phyloP scores from a whole-genome alignment of 2,329 filamentous ascomycete species.

The Myrmaecium sp. region DNA sequence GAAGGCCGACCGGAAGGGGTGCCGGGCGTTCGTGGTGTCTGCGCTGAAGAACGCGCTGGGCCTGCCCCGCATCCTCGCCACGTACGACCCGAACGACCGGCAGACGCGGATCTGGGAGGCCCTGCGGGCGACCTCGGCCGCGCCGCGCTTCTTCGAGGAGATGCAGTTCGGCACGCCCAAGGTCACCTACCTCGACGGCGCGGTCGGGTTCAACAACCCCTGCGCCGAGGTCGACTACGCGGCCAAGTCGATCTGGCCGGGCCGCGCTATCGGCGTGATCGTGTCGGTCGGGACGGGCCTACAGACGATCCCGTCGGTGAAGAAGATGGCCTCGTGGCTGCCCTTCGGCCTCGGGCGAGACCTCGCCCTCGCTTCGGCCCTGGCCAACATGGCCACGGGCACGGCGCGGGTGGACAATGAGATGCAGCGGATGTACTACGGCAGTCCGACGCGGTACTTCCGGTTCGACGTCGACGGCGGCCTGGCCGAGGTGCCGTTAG shows the following conservation, averaged over 20 bases:
- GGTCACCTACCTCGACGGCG: slow-evolving; percentile 8
- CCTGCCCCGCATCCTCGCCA: slow-evolving; percentile 18
- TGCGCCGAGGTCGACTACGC: slow-evolving; percentile 7
- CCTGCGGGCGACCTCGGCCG: slow-evolving; percentile 15
- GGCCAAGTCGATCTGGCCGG: slow-evolving; percentile 7
- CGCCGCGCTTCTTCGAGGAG: slow-evolving; percentile 13
- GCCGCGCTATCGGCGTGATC: slow-evolving; percentile 16
- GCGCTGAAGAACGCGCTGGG: slow-evolving; percentile 22
- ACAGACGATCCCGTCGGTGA: slow-evolving; percentile 21
- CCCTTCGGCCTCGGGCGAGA: slow-evolving; percentile 23
- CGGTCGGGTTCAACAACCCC: slow-evolving; percentile 9
- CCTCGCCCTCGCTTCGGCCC: slow-evolving; percentile 18
- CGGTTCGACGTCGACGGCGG: slow-evolving; percentile 24
- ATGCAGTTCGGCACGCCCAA: slow-evolving; percentile 12
- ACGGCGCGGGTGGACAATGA: slow-evolving; percentile 23
- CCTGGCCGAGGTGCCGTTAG: slow-evolving; percentile 19
- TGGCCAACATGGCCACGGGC: slow-evolving; percentile 21
- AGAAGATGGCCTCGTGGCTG: slow-evolving; percentile 20
- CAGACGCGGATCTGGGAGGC: slow-evolving; percentile 16
- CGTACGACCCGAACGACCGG: slow-evolving; percentile 23
- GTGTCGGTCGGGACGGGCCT: slow-evolving; percentile 21
- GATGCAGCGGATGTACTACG: slow-evolving; percentile 23
- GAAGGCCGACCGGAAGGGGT: slow-evolving; percentile 16
- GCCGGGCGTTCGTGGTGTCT: slow-evolving; percentile 21
- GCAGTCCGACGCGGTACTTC: slow-evolving; percentile 18